Evolutionary conservation across 495 filamentous ascomycete genomes (phyloP).

Genomic region (Venustampulla echinocandica): DNA sequence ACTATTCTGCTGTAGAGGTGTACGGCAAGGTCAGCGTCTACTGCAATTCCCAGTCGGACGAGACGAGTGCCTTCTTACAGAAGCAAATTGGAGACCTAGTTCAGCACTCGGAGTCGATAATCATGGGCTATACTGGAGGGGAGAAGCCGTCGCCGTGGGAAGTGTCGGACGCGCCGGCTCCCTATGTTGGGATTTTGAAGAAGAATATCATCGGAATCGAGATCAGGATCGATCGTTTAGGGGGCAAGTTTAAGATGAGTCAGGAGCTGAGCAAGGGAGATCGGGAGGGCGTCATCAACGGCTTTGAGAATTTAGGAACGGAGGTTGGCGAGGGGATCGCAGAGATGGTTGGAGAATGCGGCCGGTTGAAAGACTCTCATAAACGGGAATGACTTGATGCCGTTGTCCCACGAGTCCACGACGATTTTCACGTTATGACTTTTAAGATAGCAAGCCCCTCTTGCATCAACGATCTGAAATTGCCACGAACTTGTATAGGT

Average conservation of each 20-base stretch:
- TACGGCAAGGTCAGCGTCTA: conserved; percentile 44
- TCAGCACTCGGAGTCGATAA: conserved; percentile 31
- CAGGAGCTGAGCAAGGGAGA: conserved; percentile 42
- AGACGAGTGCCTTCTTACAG: conserved; percentile 33
- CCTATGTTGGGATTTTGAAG: conserved; percentile 39
- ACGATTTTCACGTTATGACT: too few relatives aligned
- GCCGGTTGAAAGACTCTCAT: conserved; percentile 28
- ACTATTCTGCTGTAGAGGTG: conserved; percentile 48
- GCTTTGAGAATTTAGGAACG: conserved; percentile 36
- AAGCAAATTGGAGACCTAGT: conserved; percentile 41
- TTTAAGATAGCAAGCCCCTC: too few relatives aligned
- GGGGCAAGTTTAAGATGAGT: conserved; percentile 52
- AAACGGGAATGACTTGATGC: too few relatives aligned
- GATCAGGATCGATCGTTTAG: conserved; percentile 38
- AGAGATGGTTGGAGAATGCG: conserved; percentile 36
- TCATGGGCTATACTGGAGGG: conserved; percentile 40
- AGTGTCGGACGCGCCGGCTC: conserved; percentile 40
- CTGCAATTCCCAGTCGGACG: conserved; percentile 29
- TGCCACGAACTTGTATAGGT: too few relatives aligned
- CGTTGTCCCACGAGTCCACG: too few relatives aligned
- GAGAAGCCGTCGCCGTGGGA: conserved; percentile 33
- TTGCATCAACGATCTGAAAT: too few relatives aligned
- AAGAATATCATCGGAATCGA: conserved; percentile 48
- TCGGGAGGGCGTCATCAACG: conserved; percentile 39
- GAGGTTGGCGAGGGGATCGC: conserved; percentile 35